Conservation (phyloP, 2,329 filamentous ascomycete genomes). For the Plectosphaerella sp. region DNA sequence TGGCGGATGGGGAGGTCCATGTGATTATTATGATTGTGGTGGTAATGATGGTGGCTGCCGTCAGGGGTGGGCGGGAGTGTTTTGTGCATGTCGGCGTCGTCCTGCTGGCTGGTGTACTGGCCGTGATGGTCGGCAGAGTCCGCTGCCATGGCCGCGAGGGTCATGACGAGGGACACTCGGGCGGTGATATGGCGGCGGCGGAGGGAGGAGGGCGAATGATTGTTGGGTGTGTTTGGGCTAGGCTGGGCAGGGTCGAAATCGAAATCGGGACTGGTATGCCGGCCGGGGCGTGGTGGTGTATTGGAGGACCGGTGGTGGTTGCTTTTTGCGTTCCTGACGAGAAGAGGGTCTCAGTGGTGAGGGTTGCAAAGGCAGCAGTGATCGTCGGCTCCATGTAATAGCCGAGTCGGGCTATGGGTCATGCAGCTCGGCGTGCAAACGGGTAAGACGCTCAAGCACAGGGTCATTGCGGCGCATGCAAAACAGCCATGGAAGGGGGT, state of each 20-base stretch:
- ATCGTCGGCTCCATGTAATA: neutral
- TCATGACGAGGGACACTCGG: constrained; percentile 9
- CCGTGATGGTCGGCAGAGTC: constrained; percentile 8
- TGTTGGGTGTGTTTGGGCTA: neutral
- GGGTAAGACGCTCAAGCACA: constrained; percentile 5
- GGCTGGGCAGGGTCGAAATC: neutral
- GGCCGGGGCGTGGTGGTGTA: neutral
- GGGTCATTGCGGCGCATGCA: constrained; percentile 12
- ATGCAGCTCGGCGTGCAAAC: neutral
- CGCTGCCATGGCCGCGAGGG: constrained; percentile 14
- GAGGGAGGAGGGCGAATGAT: neutral
- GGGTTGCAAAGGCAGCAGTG: neutral
- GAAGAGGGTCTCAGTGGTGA: neutral
- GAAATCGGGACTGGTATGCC: too few species aligned
- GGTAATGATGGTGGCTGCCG: too few species aligned
- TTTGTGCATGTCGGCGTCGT: constrained; percentile 5
- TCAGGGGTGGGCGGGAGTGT: neutral
- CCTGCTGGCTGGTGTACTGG: constrained; percentile 5
- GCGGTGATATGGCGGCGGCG: constrained; percentile 10
- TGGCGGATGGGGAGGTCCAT: constrained; percentile 10
- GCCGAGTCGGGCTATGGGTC: neutral
- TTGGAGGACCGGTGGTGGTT: neutral
- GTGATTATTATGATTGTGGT: too few species aligned
- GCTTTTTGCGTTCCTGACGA: neutral
- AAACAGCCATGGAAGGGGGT: too few species aligned